Evolutionary conservation across 306 rosid genomes (phyloP).

Genomic region (Fagus crenata): DNA sequence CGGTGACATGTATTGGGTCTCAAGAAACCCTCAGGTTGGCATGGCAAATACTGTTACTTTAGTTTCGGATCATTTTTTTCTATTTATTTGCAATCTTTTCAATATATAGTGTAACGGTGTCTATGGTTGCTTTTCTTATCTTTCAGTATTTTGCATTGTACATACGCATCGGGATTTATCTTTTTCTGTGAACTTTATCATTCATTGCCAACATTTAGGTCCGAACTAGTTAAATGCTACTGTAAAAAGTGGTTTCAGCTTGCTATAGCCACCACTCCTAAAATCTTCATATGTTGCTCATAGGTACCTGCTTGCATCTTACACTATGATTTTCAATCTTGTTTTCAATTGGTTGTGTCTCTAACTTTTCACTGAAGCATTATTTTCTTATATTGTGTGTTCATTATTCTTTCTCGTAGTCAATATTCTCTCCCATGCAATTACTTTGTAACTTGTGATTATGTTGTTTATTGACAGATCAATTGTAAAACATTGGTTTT

Average conservation of each 20-base stretch:
- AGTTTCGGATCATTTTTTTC: conserved; percentile 1
- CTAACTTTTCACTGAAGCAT: no score
- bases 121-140: not conserved
- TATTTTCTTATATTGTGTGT: no score
- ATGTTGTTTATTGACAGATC: not conserved
- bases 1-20: conserved; percentile 86
- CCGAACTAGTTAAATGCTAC: not conserved
- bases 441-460: not conserved
- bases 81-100: not conserved
- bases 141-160: not conserved
- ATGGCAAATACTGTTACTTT: not conserved
- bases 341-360: no score
- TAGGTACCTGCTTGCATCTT: no score
- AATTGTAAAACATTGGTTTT: not conserved
- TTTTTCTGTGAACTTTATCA: not conserved
- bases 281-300: not conserved
- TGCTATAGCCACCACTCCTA: not conserved
- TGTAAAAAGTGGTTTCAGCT: not conserved
- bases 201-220: not conserved
- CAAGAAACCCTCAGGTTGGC: conserved; percentile 64
- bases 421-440: not conserved
- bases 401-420: not conserved
- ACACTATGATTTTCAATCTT: no score
- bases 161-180: not conserved
- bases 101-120: not conserved